Evolutionary conservation across 768 basidiomycete species (phyloP).

Genomic region (Lactarius trivialis): DNA sequence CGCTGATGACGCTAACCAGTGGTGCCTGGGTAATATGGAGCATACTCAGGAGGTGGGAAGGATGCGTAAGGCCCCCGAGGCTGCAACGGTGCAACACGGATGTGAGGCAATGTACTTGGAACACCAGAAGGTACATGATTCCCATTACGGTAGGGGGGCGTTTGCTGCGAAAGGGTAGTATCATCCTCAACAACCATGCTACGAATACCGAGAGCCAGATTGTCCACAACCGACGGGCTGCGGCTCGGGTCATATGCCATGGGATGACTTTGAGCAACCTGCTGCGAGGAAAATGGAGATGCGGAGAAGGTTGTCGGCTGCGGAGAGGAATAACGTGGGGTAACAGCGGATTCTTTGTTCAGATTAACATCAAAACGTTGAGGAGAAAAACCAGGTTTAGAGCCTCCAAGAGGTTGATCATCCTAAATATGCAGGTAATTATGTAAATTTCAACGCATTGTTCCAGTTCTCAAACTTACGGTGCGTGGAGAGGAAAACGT

Average conservation of each 20-base stretch:
- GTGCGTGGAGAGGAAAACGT: slow-evolving; percentile 19
- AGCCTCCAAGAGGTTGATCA: slow-evolving; percentile 26
- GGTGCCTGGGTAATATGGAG: slow-evolving; percentile 49
- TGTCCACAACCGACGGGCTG: slow-evolving; percentile 39
- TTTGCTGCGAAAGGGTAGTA: slow-evolving; percentile 31
- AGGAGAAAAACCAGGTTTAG: slow-evolving; percentile 46
- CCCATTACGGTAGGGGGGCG: slow-evolving; percentile 32
- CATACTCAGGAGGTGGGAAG: slow-evolving; percentile 53
- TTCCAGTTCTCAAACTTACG: slow-evolving; percentile 9
- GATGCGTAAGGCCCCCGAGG: slow-evolving; percentile 42
- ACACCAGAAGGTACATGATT: slow-evolving; percentile 29
- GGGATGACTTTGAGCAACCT: slow-evolving; percentile 24
- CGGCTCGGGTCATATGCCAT: slow-evolving; percentile 35
- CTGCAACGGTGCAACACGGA: slow-evolving; percentile 40
- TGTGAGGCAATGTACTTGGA: slow-evolving; percentile 32
- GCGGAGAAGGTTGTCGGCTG: slow-evolving; percentile 31
- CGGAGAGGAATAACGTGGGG: slow-evolving; percentile 44
- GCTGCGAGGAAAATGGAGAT: slow-evolving; percentile 31
- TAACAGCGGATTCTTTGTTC: slow-evolving; percentile 35
- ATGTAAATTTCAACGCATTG: slow-evolving; percentile 16
- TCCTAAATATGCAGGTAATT: slow-evolving; percentile 23
- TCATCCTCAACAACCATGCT: slow-evolving; percentile 59
- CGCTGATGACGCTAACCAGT: slow-evolving; percentile 36
- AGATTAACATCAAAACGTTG: slow-evolving; percentile 46
- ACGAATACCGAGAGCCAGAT: slow-evolving; percentile 49